Evolutionary conservation across 495 filamentous ascomycete genomes (phyloP), one percentile per base, ranked within the genome.

Genomic region (Durotheca rogersii): DNA sequence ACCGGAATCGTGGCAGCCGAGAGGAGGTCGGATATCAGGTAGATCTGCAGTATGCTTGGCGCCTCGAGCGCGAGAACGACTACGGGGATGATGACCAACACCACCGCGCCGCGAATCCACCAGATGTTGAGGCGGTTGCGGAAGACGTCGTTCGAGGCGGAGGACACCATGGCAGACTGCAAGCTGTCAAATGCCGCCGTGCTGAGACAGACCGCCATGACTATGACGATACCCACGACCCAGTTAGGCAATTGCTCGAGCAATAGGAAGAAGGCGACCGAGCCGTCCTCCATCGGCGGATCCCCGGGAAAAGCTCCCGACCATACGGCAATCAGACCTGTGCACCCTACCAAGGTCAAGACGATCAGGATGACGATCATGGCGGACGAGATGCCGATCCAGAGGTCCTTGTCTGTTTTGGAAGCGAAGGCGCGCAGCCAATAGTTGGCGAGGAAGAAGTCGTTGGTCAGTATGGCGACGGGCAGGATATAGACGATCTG

Each of bases 381-480:
- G 14, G 87, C 86, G 12, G 86, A 68, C n/a, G 72, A 72, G 23
- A 85, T 74, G 7, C 86, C 86, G 42, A 87, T 72, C 71, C 77
- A 80, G n/a, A 90, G 77, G 54, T 89, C 87, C 47, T 73, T 81
- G 69, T 90, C 87, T 0, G 85, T 85, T 58, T 81, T 84, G 47
- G 84, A 83, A 15, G 86, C 84, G 61, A 90, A 90, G n/a, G 87
- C 86, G 38, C 86, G 83, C 58, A 89, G 80, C 86, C 86, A 90
- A 70, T 86, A 88, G 50, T 79, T 79, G 40, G 85, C 86, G 23
- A 89, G 69, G 68, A 90, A 90, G 72, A 90, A 87, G 65, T 87
- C 79, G 61, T 88, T 89, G 20, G 85, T 89, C 23, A 89, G 63
- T 40, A 90, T 79, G 17, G 86, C 86, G 11, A 89, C 78, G 0